These are phyloP conservation scores for Podospora bellae-mahoneyi DNA, from an alignment of 495 filamentous ascomycete genomes.

Conservation along the genomic window DNA sequence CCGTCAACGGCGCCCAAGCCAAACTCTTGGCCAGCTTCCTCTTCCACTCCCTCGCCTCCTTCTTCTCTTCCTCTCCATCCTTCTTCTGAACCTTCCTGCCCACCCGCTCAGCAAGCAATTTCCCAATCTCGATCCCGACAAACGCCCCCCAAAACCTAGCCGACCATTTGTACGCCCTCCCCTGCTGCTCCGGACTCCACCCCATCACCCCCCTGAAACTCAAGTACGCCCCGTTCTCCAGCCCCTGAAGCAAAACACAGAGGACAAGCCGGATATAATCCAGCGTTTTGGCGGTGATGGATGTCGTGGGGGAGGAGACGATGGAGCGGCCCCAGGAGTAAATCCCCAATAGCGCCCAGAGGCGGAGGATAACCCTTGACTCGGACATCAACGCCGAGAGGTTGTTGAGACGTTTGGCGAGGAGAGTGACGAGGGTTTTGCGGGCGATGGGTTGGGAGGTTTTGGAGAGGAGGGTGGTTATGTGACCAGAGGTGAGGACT, in stretches of 20 bases:
- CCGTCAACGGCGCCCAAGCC: slow-evolving; percentile 56
- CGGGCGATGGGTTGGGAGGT: slow-evolving; percentile 33
- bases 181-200: slow-evolving; percentile 51
- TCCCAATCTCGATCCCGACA: slow-evolving; percentile 69
- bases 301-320: slow-evolving; percentile 32
- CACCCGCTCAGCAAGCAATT: slow-evolving; percentile 52
- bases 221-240: slow-evolving; percentile 84
- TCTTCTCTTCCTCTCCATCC: slow-evolving; percentile 32
- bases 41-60: slow-evolving; percentile 46
- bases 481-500: slow-evolving; percentile 36
- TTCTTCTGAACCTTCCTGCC: slow-evolving; percentile 35
- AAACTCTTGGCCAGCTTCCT: slow-evolving; percentile 47
- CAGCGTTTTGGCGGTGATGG: slow-evolving; percentile 48
- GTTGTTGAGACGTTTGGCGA: slow-evolving; percentile 45
- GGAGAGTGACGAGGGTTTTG: slow-evolving; percentile 40
- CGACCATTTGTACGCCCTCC: slow-evolving; percentile 67
- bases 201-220: slow-evolving; percentile 64
- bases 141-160: slow-evolving; percentile 74
- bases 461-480: slow-evolving; percentile 38
- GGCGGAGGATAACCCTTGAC: slow-evolving; percentile 66
- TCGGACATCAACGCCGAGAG: slow-evolving; percentile 57
- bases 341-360: slow-evolving; percentile 76
- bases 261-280: slow-evolving; percentile 64
- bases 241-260: slow-evolving; percentile 66
- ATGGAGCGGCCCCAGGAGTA: slow-evolving; percentile 66